phyloP scores from a whole-genome alignment of 768 basidiomycete species.

The Pilatotrama ljubarskyi region DNA sequence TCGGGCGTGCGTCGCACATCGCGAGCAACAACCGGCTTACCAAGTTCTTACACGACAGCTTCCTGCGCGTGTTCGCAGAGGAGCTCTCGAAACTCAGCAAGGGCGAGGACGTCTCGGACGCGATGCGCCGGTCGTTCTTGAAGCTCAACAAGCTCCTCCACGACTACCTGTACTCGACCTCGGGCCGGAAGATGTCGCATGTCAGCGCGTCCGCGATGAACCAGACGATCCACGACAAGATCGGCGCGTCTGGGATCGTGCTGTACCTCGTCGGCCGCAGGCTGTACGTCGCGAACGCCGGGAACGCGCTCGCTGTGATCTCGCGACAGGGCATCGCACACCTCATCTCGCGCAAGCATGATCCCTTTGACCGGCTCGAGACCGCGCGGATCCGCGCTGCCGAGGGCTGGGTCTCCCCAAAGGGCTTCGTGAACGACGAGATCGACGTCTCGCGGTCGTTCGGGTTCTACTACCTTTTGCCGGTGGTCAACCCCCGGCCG shows the following conservation, averaged over 20 bases:
- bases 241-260: constrained; percentile 84
- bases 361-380: constrained; percentile 86
- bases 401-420: constrained; percentile 93
- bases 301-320: constrained; percentile 84
- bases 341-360: constrained; percentile 76
- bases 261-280: constrained; percentile 80
- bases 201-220: constrained; percentile 48
- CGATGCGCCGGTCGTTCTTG: constrained; percentile 85
- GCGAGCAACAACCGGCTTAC: constrained; percentile 67
- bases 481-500: constrained; percentile 88
- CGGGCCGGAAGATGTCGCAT: constrained; percentile 70
- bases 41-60: constrained; percentile 83
- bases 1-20: constrained; percentile 70
- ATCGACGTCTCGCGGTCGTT: constrained; percentile 91
- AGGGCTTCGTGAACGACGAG: constrained; percentile 89
- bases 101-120: constrained; percentile 58
- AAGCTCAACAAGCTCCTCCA: constrained; percentile 81
- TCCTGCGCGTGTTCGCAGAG: constrained; percentile 58
- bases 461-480: constrained; percentile 88
- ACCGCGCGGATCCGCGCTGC: constrained; percentile 84
- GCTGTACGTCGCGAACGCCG: constrained; percentile 88
- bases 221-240: constrained; percentile 45
- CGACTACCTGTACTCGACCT: constrained; percentile 55
- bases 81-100: constrained; percentile 53
- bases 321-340: constrained; percentile 75